Evolutionary conservation across 2,329 filamentous ascomycete species (phyloP).

Genomic region (Pyricularia sp.): DNA sequence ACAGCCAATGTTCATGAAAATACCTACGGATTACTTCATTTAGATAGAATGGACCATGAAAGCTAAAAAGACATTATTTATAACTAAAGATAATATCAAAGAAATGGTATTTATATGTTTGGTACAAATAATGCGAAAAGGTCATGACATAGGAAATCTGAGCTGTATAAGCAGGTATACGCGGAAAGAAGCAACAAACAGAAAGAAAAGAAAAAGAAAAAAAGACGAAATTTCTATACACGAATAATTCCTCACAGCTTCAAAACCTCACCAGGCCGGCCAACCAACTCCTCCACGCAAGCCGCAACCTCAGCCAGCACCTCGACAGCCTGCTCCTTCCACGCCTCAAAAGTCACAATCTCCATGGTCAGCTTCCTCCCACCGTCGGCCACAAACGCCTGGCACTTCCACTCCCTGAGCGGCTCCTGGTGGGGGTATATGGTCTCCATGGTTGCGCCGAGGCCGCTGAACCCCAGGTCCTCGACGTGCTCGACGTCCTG

Average conservation of each 20-base stretch:
- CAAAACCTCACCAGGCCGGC: conserved; percentile 15
- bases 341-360: conserved; percentile 46
- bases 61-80: too few species aligned
- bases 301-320: conserved; percentile 36
- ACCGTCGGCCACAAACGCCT: conserved; percentile 41
- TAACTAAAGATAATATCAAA: neutral
- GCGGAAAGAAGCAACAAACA: neutral
- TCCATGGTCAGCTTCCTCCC: conserved; percentile 40
- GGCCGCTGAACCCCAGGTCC: conserved; percentile 25
- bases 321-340: conserved; percentile 35
- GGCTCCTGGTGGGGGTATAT: conserved; percentile 45
- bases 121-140: neutral
- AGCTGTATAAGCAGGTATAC: neutral
- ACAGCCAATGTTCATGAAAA: too few species aligned
- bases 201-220: neutral
- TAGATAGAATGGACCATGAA: too few species aligned
- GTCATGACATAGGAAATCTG: neutral
- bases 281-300: conserved; percentile 26
- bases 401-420: conserved; percentile 44
- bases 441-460: conserved; percentile 35
- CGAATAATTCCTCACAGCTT: neutral
- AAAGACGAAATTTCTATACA: neutral
- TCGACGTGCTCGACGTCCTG: conserved; percentile 51
- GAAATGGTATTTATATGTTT: neutral
- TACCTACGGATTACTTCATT: too few species aligned